phyloP scores from a whole-genome alignment of 371 early-diverging fungal genomes.

The Rhizomucor pusillus region DNA sequence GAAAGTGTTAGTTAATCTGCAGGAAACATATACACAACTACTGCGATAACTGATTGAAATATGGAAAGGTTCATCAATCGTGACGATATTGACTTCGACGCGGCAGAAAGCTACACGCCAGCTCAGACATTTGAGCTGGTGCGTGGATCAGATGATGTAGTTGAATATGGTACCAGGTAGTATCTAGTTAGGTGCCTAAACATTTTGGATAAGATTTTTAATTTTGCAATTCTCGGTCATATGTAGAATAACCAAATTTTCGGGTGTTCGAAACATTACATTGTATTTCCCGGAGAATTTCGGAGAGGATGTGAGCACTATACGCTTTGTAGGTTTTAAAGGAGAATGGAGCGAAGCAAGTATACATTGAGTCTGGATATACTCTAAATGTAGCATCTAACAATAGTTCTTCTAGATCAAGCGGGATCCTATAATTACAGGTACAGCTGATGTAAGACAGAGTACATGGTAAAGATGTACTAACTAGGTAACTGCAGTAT shows the following conservation, averaged over 20 bases:
- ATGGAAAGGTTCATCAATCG: slow-evolving; percentile 75
- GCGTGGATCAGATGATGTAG: slow-evolving; percentile 47
- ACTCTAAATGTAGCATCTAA: slow-evolving; percentile 1
- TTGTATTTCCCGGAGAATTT: slow-evolving; percentile 83
- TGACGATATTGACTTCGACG: slow-evolving; percentile 91
- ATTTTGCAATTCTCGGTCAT: not conserved
- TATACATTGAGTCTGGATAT: not conserved
- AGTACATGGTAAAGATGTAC: too few species aligned
- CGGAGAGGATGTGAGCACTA: slow-evolving; percentile 69
- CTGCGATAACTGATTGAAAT: not conserved
- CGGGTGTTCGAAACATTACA: slow-evolving; percentile 76
- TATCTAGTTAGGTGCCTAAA: not conserved
- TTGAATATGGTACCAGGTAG: slow-evolving; percentile 68
- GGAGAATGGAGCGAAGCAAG: slow-evolving; percentile 87
- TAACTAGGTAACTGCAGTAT: slow-evolving; percentile 31
- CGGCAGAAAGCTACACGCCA: slow-evolving; percentile 61
- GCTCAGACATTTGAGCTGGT: slow-evolving; percentile 86
- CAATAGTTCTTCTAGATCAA: slow-evolving; percentile 50
- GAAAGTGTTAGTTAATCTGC: slow-evolving; percentile 59
- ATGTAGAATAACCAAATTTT: slow-evolving; percentile 76
- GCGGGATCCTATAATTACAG: slow-evolving; percentile 67
- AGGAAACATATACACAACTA: not conserved
- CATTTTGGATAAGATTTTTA: not conserved
- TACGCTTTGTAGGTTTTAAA: slow-evolving; percentile 83
- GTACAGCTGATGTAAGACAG: too few species aligned